Evolutionary conservation across 768 basidiomycete species (phyloP), one percentile per base, ranked within the genome.

Genomic region (Calocybe cyanea): DNA sequence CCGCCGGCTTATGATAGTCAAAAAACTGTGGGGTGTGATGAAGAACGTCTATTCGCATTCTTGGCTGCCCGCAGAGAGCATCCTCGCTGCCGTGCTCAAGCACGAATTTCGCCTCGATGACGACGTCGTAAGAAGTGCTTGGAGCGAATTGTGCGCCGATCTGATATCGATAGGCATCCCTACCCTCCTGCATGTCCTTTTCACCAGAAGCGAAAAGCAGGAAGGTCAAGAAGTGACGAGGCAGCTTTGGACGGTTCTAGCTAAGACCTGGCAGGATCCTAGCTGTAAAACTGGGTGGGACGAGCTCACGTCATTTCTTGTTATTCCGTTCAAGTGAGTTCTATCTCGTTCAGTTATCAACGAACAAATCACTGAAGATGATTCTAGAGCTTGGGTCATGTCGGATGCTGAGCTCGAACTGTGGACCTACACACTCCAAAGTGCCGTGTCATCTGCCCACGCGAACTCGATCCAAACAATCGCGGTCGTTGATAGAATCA

Each of bases 1-100:
- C 17, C 56, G 48, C 23, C 64, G 63, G 36, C 62, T 84, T n/a
- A 42, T 47, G 2, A 60, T 71, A 21, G 61, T 77, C 9, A 57
- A 58, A 36, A 70, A 68, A 40, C 60, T 85, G 23, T 85, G 81
- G 83, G 62, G 52, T 14, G 66, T 71, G 10, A 67, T 76, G 60
- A 73, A 67, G 61, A 72, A 73, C 30, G 72, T 76, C 4, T 80
- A 80, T 39, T 54, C 63, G 15, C 32, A 55, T 1, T 24, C 63
- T 7, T 70, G 62, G 63, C 68, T 84, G 14, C 56, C 69, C 1
- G 77, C 81, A 9, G 72, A 75, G 45, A 56, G 58, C 0, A 67
- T 85, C 18, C 62, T 85, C 3, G 62, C 60, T 0, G 65, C 67
- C 0, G 52, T 82, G 13, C 53, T 83, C n/a, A 67, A 68, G 43